Base-by-base conservation (phyloP, 176 grass and related monocot genomes). In the Eremochloa ophiuroides region DNA sequence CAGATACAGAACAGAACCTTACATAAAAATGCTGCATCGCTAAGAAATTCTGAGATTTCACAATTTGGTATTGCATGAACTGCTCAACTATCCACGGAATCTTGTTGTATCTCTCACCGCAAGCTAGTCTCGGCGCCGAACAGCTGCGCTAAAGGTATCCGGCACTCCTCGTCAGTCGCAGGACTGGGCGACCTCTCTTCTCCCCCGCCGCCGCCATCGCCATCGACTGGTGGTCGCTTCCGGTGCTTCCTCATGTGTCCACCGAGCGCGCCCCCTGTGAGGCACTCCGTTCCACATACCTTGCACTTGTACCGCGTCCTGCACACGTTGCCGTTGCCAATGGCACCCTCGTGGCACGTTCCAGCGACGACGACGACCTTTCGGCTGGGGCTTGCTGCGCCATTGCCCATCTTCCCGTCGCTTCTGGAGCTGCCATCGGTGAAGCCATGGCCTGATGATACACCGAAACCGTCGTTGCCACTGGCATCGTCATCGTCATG, bases 201-300 rank as follows among this genome's bases (percentile, higher is more conserved):
- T 1, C 16, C n/a, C n/a, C n/a, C n/a, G n/a, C n/a, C 58, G 30
- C 53, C 10, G 33, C n/a, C n/a, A 17, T 7, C 51, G 23, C 34
- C 61, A 56, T 10, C 27, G 8, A 6, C 14, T 4, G 66, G 26
- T 0, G 61, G 26, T 22, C 15, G 53, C 62, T 74, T 83, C 61
- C 40, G 27, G 68, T 90, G 88, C 84, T 83, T 86, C 47, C 83
- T 76, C 88, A 89, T 89, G 77, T 89, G 88, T 0, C 88, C 88
- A 39, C 88, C 83, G 26, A 89, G 88, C 5, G 83, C 83, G 16
- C 50, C 40, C 46, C 88, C 83, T 1, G 77, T 82, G 16, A 11
- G 5, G 23, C 18, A 86, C 63, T 35, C 74, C 29, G 25, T 41
- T 22, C 71, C 83, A 73, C 88, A 89, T 14, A 80, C 51, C 74